phyloP scores from a whole-genome alignment of 495 filamentous ascomycete genomes.

The Aspergillus incahuasiensis region DNA sequence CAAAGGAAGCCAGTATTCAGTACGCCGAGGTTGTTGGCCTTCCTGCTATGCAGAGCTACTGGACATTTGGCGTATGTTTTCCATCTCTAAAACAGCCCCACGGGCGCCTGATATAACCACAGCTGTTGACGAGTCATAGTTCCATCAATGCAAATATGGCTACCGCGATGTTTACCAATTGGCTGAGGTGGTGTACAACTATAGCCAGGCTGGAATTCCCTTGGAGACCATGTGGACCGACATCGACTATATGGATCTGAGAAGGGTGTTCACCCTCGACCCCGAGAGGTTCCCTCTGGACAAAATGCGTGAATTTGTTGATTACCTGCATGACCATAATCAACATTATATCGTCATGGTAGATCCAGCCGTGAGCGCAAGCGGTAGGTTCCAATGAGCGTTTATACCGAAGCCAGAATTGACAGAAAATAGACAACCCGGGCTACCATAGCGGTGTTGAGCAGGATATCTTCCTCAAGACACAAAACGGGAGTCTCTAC shows the following conservation, averaged over 20 bases:
- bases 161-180: slow-evolving; percentile 73
- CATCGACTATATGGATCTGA: slow-evolving; percentile 70
- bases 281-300: slow-evolving; percentile 64
- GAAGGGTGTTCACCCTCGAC: slow-evolving; percentile 71
- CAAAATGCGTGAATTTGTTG: slow-evolving; percentile 63
- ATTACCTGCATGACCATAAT: slow-evolving; percentile 64
- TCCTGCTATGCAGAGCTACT: slow-evolving; percentile 79
- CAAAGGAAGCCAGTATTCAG: slow-evolving; percentile 66
- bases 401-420: not conserved
- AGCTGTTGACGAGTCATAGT: slow-evolving; percentile 28
- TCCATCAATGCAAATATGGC: slow-evolving; percentile 81
- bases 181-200: slow-evolving; percentile 76
- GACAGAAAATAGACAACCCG: slow-evolving; percentile 47
- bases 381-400: slow-evolving; percentile 21
- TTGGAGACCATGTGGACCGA: slow-evolving; percentile 90
- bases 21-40: slow-evolving; percentile 67
- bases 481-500: slow-evolving; percentile 61
- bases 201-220: slow-evolving; percentile 68
- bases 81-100: not conserved
- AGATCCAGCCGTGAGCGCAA: slow-evolving; percentile 64
- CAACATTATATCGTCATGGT: slow-evolving; percentile 88
- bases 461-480: slow-evolving; percentile 60
- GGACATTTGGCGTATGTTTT: slow-evolving; percentile 61
- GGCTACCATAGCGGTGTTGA: slow-evolving; percentile 60
- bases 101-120: not conserved